Evolutionary conservation across 2,329 filamentous ascomycete genomes (phyloP).

Genomic region (Pseudohalonectria lignicola): DNA sequence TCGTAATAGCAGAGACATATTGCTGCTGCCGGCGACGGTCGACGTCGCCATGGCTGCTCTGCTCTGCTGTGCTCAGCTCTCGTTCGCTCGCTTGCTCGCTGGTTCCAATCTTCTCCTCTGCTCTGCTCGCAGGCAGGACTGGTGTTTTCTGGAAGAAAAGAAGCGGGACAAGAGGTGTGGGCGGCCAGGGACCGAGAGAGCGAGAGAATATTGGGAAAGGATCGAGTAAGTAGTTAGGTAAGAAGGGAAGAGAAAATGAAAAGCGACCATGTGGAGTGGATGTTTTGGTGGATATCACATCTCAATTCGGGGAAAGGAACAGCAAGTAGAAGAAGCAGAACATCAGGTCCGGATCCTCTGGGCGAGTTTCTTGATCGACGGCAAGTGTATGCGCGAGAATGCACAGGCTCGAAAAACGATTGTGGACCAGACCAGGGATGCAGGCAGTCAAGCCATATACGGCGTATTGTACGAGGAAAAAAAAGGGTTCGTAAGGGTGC

Average conservation of each 20-base stretch:
- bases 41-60: slow-evolving; percentile 19
- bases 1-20: slow-evolving; percentile 1
- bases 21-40: slow-evolving; percentile 19
- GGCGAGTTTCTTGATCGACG: slow-evolving; percentile 18
- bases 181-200: no score
- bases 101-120: background rate
- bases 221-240: slow-evolving; percentile 6
- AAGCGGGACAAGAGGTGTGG: no score
- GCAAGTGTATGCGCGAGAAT: slow-evolving; percentile 14
- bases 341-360: slow-evolving; percentile 4
- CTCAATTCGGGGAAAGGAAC: slow-evolving; percentile 12
- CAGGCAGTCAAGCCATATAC: no score
- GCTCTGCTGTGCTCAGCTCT: background rate
- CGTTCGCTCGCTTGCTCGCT: background rate
- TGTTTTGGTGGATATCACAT: slow-evolving; percentile 15
- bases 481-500: no score
- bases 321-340: no score
- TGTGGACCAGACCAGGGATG: no score
- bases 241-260: slow-evolving; percentile 7
- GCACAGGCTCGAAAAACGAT: no score
- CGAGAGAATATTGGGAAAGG: slow-evolving; percentile 1
- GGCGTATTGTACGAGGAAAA: no score
- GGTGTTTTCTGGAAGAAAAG: no score
- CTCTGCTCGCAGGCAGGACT: no score
- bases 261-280: slow-evolving; percentile 2